Base-by-base conservation (phyloP, 352 stramenopile species). In the Phytophthora tubulina region DNA sequence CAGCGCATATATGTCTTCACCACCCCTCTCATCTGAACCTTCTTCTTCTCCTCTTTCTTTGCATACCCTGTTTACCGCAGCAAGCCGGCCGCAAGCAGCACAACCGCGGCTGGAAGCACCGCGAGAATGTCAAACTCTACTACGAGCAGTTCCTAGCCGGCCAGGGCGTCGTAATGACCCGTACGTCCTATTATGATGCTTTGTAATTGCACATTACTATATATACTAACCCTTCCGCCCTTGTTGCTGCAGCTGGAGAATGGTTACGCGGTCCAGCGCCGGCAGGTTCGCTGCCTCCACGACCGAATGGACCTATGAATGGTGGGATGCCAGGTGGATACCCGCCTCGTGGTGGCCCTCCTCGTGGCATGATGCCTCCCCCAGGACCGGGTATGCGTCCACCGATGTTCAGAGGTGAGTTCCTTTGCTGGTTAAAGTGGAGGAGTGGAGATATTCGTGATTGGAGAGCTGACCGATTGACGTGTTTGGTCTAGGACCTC, bases 31-130 rank as follows among this genome's bases (percentile, higher is more conserved):
- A 52, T 64, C 38, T 60, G 63, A 67, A 17, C 7, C 9, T 21
- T 11, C 13, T 63, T 3, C 39, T 15, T 59, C 31, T 81, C 35
- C 53, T 76, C 27, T 63, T 31, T 31, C 57, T 51, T 17, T 21
- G 36, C 7, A n/a, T 72, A 8, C 6, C 8, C 17, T 41, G 48
- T 54, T 44, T 33, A 44, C 36, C 36, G 30, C 72, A 96, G 89
- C 89, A 96, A 96, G 89, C 91, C 27, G 93, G 94, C 32, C 87
- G 94, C 3, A 97, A 97, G 71, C 94, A 98, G 80, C 94, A 98
- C 85, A 98, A 97, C 66, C 91, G 91, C 62, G 93, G 92, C 27
- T 98, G 94, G 94, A 98, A 98, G 80, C 94, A 98, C 63, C 92
- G 93, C 49, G 93, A 98, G 72, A 98, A 98, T 67, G 93, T 98